Evolutionary conservation across 441 rosid species (phyloP).

Genomic region (Macaranga tanarius): DNA sequence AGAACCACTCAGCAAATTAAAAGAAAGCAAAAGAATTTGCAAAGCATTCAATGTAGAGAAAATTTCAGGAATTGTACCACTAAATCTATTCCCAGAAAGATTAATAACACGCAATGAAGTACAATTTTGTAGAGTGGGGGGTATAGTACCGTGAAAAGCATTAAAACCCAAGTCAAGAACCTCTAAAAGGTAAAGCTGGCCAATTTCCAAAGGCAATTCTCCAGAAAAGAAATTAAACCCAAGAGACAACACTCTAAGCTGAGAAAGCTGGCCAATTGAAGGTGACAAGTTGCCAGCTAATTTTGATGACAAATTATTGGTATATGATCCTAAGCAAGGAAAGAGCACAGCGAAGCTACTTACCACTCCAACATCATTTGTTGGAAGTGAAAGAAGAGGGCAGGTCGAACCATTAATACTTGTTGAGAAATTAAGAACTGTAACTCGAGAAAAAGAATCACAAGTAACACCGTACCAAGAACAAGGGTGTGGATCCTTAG

Average conservation of each 20-base stretch:
- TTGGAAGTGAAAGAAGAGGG: conserved; percentile 23
- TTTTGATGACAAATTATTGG: conserved; percentile 21
- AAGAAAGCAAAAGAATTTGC: conserved; percentile 37
- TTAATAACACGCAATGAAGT: conserved; percentile 36
- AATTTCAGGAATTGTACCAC: conserved; percentile 41
- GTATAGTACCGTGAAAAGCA: conserved; percentile 38
- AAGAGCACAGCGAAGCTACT: conserved; percentile 38
- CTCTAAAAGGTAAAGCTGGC: conserved; percentile 39
- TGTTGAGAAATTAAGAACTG: conserved; percentile 33
- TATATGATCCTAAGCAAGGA: conserved; percentile 33
- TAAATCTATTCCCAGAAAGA: conserved; percentile 43
- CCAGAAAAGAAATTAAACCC: conserved; percentile 44
- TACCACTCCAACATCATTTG: neutral
- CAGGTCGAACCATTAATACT: conserved; percentile 18
- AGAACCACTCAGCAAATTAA: conserved; percentile 36
- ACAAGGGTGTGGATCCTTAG: conserved; percentile 36
- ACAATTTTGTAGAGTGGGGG: conserved; percentile 34
- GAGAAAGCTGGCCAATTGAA: conserved; percentile 37
- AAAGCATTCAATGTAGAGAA: conserved; percentile 23
- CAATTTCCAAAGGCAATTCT: conserved; percentile 42
- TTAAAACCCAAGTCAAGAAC: conserved; percentile 54
- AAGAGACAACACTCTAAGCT: conserved; percentile 42
- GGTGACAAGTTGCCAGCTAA: conserved; percentile 41
- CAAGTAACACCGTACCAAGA: conserved; percentile 44
- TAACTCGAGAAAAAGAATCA: conserved; percentile 39